These are phyloP conservation scores for Neonothopanus nambi DNA, from an alignment of 1,284 basidiomycete genomes.

Conservation along the genomic window DNA sequence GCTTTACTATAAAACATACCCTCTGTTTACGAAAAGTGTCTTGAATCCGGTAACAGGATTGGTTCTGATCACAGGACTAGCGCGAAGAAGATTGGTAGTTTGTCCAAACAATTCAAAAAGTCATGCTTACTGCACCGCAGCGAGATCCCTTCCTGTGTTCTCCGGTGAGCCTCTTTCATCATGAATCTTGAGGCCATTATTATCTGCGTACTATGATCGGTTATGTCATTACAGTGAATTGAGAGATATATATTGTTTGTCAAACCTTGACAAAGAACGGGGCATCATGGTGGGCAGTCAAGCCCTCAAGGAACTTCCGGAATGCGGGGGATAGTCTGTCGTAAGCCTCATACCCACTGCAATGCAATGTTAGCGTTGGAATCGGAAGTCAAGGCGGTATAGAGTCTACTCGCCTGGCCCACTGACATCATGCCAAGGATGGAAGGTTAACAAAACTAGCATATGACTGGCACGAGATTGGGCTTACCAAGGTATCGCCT, in stretches of 20 bases:
- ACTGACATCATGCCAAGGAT: slow-evolving; percentile 24
- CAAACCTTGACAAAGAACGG: slow-evolving; percentile 49
- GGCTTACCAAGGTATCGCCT: slow-evolving; percentile 49
- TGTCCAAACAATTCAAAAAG: neutral
- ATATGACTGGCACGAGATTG: too few relatives aligned
- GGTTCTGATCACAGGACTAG: slow-evolving; percentile 49
- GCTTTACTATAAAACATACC: slow-evolving; percentile 25
- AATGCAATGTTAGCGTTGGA: neutral
- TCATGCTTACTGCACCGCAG: slow-evolving; percentile 51
- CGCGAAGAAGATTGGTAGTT: neutral
- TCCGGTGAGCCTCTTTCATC: slow-evolving; percentile 53
- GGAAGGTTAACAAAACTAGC: slow-evolving; percentile 18
- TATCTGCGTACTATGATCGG: slow-evolving; percentile 29
- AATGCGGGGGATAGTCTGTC: slow-evolving; percentile 61
- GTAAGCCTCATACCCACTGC: slow-evolving; percentile 61
- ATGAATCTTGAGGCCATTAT: slow-evolving; percentile 31
- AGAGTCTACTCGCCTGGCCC: slow-evolving; percentile 35
- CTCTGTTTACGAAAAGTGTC: slow-evolving; percentile 62
- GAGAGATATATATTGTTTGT: neutral
- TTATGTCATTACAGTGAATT: neutral
- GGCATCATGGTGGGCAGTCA: slow-evolving; percentile 60
- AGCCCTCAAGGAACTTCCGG: slow-evolving; percentile 55
- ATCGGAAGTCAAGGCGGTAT: too few relatives aligned
- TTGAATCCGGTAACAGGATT: slow-evolving; percentile 71
- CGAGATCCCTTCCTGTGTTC: slow-evolving; percentile 58